Percentiles rank a stretch among this genome's conserved stretches.
phyloP scores from a whole-genome alignment of 108 stramenopile species.

The Cyclotella atomus region DNA sequence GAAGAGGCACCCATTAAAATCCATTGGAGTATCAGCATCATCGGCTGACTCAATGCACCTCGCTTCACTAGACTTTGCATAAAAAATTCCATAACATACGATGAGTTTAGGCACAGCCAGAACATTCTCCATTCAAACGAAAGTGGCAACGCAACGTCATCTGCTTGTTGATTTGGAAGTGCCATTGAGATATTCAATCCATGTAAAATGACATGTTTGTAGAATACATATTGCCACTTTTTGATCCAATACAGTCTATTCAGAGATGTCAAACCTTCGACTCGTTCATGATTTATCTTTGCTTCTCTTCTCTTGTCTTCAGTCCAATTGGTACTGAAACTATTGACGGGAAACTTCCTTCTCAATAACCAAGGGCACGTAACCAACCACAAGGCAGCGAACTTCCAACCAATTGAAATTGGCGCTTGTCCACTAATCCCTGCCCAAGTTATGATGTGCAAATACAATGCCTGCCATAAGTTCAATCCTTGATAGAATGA shows the following conservation, averaged over 20 bases:
- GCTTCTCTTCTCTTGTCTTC: neutral
- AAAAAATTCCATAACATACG: conserved; percentile 91
- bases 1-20: conserved; percentile 62
- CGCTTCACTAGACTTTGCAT: conserved; percentile 84
- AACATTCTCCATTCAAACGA: conserved; percentile 65
- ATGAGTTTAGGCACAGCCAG: conserved; percentile 76
- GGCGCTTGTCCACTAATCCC: neutral
- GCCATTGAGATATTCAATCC: conserved; percentile 77
- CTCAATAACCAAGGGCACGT: conserved; percentile 79
- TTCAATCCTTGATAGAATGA: conserved; percentile 85
- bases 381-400: conserved; percentile 41
- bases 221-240: conserved; percentile 87
- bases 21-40: conserved; percentile 62
- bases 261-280: neutral
- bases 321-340: conserved; percentile 73
- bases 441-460: conserved; percentile 49
- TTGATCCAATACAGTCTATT: conserved; percentile 80
- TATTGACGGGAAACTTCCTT: conserved; percentile 73
- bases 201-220: conserved; percentile 86
- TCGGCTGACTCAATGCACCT: conserved; percentile 46
- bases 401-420: neutral
- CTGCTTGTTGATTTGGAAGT: neutral
- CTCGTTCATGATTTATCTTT: neutral
- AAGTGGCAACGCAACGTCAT: conserved; percentile 1
- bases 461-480: conserved; percentile 66